Evolutionary conservation across 2,329 filamentous ascomycete genomes (phyloP).

Genomic region (Beauveria bassiana): DNA sequence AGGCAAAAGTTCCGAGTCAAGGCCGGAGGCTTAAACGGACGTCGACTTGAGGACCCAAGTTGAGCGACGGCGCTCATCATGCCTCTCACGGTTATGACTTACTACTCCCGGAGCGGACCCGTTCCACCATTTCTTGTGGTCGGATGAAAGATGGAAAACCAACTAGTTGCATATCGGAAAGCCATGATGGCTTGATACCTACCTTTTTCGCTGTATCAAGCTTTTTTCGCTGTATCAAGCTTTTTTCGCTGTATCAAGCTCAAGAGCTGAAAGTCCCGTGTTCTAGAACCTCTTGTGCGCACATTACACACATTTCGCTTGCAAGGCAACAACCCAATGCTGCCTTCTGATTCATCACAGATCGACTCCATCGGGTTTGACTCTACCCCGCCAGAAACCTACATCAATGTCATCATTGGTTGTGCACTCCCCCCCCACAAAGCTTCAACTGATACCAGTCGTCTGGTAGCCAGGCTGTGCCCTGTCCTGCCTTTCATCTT

Average conservation of each 20-base stretch:
- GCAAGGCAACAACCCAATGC: neutral
- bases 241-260: too few relatives aligned
- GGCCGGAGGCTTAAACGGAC: neutral
- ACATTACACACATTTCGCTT: neutral
- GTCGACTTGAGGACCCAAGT: too few relatives aligned
- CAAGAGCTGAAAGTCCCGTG: neutral
- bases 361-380: slow-evolving; percentile 7
- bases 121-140: neutral
- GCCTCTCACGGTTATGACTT: too few relatives aligned
- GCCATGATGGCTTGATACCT: neutral
- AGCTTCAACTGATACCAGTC: neutral
- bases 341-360: slow-evolving; percentile 6
- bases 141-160: neutral
- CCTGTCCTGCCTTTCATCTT: neutral
- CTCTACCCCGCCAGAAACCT: neutral
- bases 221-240: too few relatives aligned
- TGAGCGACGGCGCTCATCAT: too few relatives aligned
- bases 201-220: too few relatives aligned
- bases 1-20: neutral
- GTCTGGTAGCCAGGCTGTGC: neutral
- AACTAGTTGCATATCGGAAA: neutral
- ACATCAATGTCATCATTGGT: slow-evolving; percentile 7
- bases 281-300: neutral
- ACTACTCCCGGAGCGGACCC: neutral
- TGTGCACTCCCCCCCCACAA: neutral